phyloP scores from a whole-genome alignment of 805 yeast species.

The Tetrapisispora namnaoensis region DNA sequence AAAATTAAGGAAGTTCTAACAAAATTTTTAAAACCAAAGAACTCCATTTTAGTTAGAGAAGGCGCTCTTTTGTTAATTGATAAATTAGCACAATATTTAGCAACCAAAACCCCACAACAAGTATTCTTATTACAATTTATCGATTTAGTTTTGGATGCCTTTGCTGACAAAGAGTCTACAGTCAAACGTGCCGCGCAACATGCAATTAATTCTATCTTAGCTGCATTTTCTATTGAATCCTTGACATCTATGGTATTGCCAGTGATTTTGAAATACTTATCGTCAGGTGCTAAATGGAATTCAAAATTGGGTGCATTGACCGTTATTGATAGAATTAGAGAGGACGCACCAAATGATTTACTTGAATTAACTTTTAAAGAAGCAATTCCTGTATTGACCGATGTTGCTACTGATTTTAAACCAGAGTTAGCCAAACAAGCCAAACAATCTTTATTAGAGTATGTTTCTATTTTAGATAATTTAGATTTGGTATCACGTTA shows the following conservation, averaged over 20 bases:
- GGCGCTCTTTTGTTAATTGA: conserved; percentile 55
- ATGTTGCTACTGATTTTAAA: conserved; percentile 88
- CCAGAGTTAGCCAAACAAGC: conserved; percentile 91
- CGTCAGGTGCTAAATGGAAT: conserved; percentile 86
- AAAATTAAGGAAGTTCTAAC: conserved; percentile 51
- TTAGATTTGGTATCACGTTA: conserved; percentile 83
- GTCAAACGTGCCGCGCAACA: conserved; percentile 81
- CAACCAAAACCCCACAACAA: conserved; percentile 64
- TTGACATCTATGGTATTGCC: conserved; percentile 62
- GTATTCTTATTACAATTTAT: conserved; percentile 60
- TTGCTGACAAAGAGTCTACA: conserved; percentile 79
- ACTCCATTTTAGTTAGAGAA: conserved; percentile 66
- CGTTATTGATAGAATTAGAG: conserved; percentile 61
- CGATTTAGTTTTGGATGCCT: conserved; percentile 54
- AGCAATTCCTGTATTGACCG: conserved; percentile 77
- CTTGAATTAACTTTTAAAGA: conserved; percentile 71
- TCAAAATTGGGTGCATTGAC: conserved; percentile 73
- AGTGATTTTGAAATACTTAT: conserved; percentile 51
- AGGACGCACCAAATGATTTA: conserved; percentile 75
- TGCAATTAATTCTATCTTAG: conserved; percentile 61
- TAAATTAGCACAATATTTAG: conserved; percentile 49
- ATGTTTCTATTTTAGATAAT: conserved; percentile 80
- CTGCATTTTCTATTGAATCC: conserved; percentile 68
- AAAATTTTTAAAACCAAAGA: conserved; percentile 64
- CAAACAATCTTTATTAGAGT: conserved; percentile 53